These are phyloP conservation scores for baker's yeast (Saccharomyces cerevisiae) DNA, from an alignment of 805 yeast species.

Conservation along the genomic window DNA sequence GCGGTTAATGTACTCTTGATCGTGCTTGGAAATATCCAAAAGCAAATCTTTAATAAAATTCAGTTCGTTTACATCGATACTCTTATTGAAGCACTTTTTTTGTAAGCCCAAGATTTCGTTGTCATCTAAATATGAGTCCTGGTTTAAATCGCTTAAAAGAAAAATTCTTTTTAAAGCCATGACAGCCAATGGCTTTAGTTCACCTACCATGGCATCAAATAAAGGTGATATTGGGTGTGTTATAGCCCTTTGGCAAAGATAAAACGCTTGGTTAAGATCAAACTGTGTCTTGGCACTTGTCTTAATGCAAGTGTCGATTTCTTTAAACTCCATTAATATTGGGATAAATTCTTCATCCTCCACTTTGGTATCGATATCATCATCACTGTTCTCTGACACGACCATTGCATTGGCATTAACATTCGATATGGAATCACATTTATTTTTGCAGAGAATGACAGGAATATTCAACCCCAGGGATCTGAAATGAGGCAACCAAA, in stretches of 20 bases:
- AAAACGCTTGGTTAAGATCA: slow-evolving; percentile 78
- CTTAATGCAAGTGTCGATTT: slow-evolving; percentile 84
- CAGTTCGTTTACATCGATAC: slow-evolving; percentile 44
- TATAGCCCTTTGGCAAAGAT: slow-evolving; percentile 86
- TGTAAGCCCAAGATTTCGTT: slow-evolving; percentile 66
- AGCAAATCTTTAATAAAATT: slow-evolving; percentile 36
- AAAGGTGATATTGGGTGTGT: slow-evolving; percentile 89
- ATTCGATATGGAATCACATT: slow-evolving; percentile 41
- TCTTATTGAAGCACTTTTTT: slow-evolving; percentile 60
- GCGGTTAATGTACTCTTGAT: slow-evolving; percentile 32
- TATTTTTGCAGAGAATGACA: slow-evolving; percentile 82
- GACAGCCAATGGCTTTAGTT: slow-evolving; percentile 66
- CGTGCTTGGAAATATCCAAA: slow-evolving; percentile 9
- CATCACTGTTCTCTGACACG: slow-evolving; percentile 3
- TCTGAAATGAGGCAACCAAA: slow-evolving; percentile 91
- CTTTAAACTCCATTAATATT: slow-evolving; percentile 81
- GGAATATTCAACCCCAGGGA: slow-evolving; percentile 92
- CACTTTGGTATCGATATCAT: slow-evolving; percentile 34
- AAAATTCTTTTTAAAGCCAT: slow-evolving; percentile 76
- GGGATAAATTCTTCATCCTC: slow-evolving; percentile 79
- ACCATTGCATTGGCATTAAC: background rate
- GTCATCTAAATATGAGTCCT: slow-evolving; percentile 72
- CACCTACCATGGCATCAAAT: slow-evolving; percentile 84
- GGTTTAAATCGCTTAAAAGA: slow-evolving; percentile 79
- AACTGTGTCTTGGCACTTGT: slow-evolving; percentile 78